Conservation (phyloP, 768 basidiomycete species). For the Cystobasidium ongulense region DNA sequence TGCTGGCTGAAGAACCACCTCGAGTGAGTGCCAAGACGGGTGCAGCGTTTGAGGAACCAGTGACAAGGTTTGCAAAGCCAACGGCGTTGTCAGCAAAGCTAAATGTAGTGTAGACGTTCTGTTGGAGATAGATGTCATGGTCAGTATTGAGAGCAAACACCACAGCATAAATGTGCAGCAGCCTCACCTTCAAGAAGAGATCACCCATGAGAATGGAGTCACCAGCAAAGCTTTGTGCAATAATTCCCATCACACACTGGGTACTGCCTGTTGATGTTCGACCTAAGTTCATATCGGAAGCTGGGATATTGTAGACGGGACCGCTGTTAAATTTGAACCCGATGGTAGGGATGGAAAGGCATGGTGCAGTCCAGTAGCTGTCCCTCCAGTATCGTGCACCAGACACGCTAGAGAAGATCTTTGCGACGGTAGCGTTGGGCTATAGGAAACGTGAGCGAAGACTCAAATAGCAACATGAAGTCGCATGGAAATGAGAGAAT, state of each 20-base stretch:
- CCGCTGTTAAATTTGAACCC: slow-evolving; percentile 4
- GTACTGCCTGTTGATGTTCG: background rate
- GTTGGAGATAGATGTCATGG: background rate
- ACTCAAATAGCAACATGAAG: background rate
- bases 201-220: slow-evolving; percentile 13
- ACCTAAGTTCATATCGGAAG: slow-evolving; percentile 10
- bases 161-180: background rate
- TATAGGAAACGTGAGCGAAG: background rate
- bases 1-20: background rate
- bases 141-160: background rate
- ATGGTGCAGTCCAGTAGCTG: slow-evolving; percentile 25
- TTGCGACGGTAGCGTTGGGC: slow-evolving; percentile 24
- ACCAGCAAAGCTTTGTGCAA: slow-evolving; percentile 15
- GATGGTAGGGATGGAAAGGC: slow-evolving; percentile 10
- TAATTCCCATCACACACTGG: slow-evolving; percentile 6
- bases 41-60: background rate
- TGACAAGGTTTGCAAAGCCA: slow-evolving; percentile 15
- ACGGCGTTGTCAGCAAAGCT: slow-evolving; percentile 17
- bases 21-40: background rate
- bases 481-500: background rate
- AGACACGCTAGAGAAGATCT: slow-evolving; percentile 16
- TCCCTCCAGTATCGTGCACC: slow-evolving; percentile 6
- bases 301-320: slow-evolving; percentile 2
- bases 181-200: slow-evolving; percentile 16
- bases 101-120: slow-evolving; percentile 22